These are phyloP conservation scores for Penicillium coprophilum DNA, from an alignment of 495 filamentous ascomycete genomes.

Conservation along the genomic window DNA sequence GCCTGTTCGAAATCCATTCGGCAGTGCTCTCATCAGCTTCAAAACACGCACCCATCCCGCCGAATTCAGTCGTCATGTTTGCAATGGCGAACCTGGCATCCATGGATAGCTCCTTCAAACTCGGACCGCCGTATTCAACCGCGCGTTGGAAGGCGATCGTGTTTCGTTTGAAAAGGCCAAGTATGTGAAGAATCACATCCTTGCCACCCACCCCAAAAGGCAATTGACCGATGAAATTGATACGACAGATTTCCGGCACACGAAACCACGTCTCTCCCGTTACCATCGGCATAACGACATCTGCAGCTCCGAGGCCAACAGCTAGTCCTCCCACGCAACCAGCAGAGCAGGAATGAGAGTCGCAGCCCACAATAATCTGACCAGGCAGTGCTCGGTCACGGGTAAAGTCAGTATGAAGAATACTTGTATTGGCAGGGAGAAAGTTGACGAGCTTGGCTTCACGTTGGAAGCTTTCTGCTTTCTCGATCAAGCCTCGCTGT, in stretches of 20 bases:
- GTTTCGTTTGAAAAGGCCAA: conserved; percentile 45
- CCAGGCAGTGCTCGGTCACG: conserved; percentile 47
- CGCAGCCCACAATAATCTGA: conserved; percentile 45
- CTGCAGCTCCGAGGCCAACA: conserved; percentile 47
- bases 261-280: conserved; percentile 51
- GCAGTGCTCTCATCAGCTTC: conserved; percentile 38
- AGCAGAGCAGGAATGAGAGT: conserved; percentile 50
- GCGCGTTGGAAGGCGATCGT: conserved; percentile 45
- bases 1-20: conserved; percentile 29
- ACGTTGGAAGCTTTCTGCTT: too few relatives aligned
- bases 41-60: conserved; percentile 44
- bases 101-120: conserved; percentile 33
- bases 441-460: too few relatives aligned
- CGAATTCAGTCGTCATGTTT: conserved; percentile 53
- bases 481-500: not conserved
- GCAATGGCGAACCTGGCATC: conserved; percentile 52
- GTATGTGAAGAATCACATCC: conserved; percentile 48
- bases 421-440: not conserved
- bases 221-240: conserved; percentile 36
- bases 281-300: conserved; percentile 46
- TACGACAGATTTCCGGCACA: conserved; percentile 42
- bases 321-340: conserved; percentile 42
- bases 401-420: conserved; percentile 46
- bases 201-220: conserved; percentile 44
- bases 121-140: conserved; percentile 48